Base-by-base conservation (phyloP, 805 yeast genomes). In the Hermanozyma aechmeae region DNA sequence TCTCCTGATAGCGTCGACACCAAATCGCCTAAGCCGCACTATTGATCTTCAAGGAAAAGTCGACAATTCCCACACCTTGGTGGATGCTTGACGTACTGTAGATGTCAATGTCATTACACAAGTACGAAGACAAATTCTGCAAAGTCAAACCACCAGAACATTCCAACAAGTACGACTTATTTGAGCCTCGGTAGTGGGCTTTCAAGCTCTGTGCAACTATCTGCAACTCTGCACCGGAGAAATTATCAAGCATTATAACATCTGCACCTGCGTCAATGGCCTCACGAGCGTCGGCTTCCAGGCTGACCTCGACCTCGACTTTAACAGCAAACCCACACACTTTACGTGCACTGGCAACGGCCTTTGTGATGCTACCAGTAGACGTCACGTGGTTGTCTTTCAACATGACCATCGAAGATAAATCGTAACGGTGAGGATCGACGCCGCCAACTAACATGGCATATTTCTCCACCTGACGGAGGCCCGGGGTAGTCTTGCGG, bases 261-360 rank as follows among this genome's bases (percentile, higher is more conserved):
- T 87, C 97, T 1, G 96, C 96, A 9, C 97, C 96, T 2, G 96
- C 94, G 11, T 63, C 73, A 44, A 89, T 89, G 15, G 97, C 97
- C 51, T 89, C 96, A 39, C 70, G 65, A 2, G 97, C 97, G 46
- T 86, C 96, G 4, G 58, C 73, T 50, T 82, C 94, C 33, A 71
- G 62, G 51, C 83, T 86, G 34, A 86, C 87, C 55, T 87, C 97
- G 20, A 87, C 96, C 54, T 87, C 97, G 32, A 87, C 80, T 55
- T 87, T 87, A 22, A 80, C 68, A 3, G 95, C 73, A 56, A 87
- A 87, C 3, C 97, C 97, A 48, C 85, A 82, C 1, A 78, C 95
- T 10, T 63, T 61, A 32, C 84, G 69, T 1, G 97, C 96, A 34
- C 68, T 67, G 19, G 57, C 43, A 6, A 89, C 89, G 1, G 97